A percentile compares a stretch with the other conserved stretches of the same genome.
These are phyloP conservation scores for Gynandropsis gynandra DNA, from an alignment of 345 rosid species.

Conservation along the genomic window DNA sequence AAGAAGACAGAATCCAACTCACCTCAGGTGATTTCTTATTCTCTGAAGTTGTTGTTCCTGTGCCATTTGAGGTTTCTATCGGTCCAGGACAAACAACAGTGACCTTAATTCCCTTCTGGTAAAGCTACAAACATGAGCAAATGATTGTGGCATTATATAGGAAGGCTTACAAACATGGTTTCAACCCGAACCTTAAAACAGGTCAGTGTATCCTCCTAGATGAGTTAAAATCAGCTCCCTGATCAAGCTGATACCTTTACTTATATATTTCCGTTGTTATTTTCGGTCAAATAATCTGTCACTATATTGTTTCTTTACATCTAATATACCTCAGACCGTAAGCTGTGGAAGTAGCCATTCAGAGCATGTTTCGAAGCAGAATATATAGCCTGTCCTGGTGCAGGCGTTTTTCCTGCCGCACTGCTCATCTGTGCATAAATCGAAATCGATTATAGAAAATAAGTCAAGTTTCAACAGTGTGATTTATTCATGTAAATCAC, in stretches of 20 bases:
- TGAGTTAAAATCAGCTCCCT: too few species aligned
- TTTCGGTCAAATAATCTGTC: slow-evolving; percentile 2
- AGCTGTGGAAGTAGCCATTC: slow-evolving; percentile 81
- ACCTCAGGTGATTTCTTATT: slow-evolving; percentile 51
- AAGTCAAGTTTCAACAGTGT: slow-evolving; percentile 6
- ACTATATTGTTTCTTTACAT: not conserved
- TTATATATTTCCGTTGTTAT: not conserved
- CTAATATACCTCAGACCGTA: slow-evolving; percentile 88
- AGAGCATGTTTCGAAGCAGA: slow-evolving; percentile 89
- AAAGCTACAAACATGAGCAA: slow-evolving; percentile 40
- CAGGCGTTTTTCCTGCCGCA: slow-evolving; percentile 93
- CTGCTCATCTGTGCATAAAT: slow-evolving; percentile 67
- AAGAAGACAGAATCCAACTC: slow-evolving; percentile 10
- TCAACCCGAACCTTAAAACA: too few species aligned
- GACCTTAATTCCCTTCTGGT: slow-evolving; percentile 77
- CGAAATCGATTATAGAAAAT: slow-evolving; percentile 5
- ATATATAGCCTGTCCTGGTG: slow-evolving; percentile 93
- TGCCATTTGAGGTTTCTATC: slow-evolving; percentile 54
- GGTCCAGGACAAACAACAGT: slow-evolving; percentile 97
- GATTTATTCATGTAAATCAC: not conserved
- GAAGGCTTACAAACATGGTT: too few species aligned
- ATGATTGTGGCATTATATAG: slow-evolving; percentile 4
- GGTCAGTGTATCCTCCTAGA: too few species aligned
- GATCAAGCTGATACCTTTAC: not conserved
- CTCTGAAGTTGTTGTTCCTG: slow-evolving; percentile 45